These are phyloP conservation scores for Boletus mariae DNA, from an alignment of 1,284 basidiomycete species.

Conservation along the genomic window DNA sequence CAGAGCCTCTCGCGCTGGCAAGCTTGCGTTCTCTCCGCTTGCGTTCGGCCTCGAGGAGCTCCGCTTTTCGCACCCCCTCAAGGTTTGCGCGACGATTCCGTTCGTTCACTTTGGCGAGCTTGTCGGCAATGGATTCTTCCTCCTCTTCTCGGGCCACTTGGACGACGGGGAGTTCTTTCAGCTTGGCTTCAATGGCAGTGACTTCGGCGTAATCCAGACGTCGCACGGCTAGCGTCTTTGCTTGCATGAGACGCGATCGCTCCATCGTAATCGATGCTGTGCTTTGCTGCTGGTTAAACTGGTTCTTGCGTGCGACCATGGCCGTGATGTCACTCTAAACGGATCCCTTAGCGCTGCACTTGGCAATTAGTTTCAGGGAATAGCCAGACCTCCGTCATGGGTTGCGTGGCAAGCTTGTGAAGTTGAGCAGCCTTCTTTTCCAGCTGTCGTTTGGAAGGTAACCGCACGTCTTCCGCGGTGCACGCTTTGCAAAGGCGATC, in stretches of 20 bases:
- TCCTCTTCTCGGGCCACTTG: conserved; percentile 38
- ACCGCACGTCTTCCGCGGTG: conserved; percentile 53
- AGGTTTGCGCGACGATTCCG: conserved; percentile 80
- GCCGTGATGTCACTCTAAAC: conserved; percentile 61
- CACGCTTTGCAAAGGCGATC: conserved; percentile 52
- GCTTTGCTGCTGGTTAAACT: conserved; percentile 46
- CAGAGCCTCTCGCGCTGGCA: conserved; percentile 41
- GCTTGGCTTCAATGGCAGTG: conserved; percentile 54
- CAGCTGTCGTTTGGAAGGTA: conserved; percentile 63
- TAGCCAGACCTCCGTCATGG: conserved; percentile 67
- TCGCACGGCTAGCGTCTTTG: conserved; percentile 64
- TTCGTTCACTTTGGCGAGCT: conserved; percentile 81
- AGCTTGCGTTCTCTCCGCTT: conserved; percentile 64
- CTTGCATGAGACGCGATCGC: conserved; percentile 59
- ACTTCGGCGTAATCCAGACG: conserved; percentile 67
- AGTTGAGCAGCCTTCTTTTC: conserved; percentile 66
- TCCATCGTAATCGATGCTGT: conserved; percentile 49
- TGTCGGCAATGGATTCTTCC: conserved; percentile 42
- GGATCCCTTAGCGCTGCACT: conserved; percentile 6
- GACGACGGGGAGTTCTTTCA: conserved; percentile 47
- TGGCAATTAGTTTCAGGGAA: conserved; percentile 1
- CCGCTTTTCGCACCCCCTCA: conserved; percentile 75
- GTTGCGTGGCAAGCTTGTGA: conserved; percentile 52
- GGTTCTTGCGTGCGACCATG: conserved; percentile 68
- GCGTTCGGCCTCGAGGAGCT: conserved; percentile 62